Base-by-base conservation (phyloP, 345 rosid genomes). In the Brassica rapa region DNA sequence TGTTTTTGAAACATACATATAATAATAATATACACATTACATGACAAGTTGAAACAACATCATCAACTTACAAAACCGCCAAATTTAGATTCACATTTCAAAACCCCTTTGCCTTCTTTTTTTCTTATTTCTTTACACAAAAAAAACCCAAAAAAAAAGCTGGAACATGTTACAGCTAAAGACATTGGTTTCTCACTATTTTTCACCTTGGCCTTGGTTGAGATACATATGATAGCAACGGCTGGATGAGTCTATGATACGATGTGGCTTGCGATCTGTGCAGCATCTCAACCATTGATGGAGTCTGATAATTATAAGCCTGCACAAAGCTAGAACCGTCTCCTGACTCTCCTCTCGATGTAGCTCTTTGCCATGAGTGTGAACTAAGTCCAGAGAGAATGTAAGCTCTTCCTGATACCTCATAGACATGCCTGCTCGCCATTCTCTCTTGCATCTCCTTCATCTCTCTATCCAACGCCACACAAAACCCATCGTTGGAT, bases 321-420 rank as follows among this genome's bases (percentile, higher is more conserved):
- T 89, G 97, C 29, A 89, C 81, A 62, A 96, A 86, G 83, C 96
- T 96, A 10, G 91, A 93, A 62, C 94, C 87, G 1, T 91, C 96
- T 0, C 92, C 87, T 67, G 97, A 91, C 84, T 93, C 97, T 30
- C 99, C 98, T 85, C 99, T 93, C 8, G 97, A 83, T 8, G 98
- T 93, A 29, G 99, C 98, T 86, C 99, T 86, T 83, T 95, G 99
- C 99, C 99, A 93, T 9, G 97, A 95, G 68, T 95, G 98, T 6
- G 99, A 95, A 83, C 98, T 95, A 61, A 95, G 91, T 62, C 99
- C 99, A 0, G 99, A 95, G 14, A 95, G 94, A 63, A 95, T 90
- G 68, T 93, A 95, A 37, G 98, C 99, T 73, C 99, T 88, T 19
- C 99, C 98, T 0, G 96, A 95, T 55, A 87, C 90, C 82, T 95